Evolutionary conservation across 306 rosid species (phyloP), one percentile per base, ranked within the genome.

Genomic region (Geum urbanum): DNA sequence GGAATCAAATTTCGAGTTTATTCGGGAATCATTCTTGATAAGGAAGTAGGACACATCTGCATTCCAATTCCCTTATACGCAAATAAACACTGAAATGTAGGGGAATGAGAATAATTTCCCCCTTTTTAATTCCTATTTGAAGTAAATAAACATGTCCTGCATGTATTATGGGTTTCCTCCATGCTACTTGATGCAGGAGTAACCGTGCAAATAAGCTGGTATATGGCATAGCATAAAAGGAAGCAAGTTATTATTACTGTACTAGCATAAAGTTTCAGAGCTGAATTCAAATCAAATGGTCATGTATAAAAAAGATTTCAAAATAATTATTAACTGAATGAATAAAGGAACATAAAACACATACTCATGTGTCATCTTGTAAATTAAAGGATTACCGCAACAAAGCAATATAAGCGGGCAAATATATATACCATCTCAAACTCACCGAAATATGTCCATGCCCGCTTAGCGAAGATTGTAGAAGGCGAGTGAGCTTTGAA

Each of bases 141-240:
- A n/a, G n/a, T n/a, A n/a, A n/a, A n/a, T n/a, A n/a, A n/a, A n/a
- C n/a, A n/a, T n/a, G n/a, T n/a, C n/a, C n/a, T n/a, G n/a, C n/a
- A n/a, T n/a, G 99, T 95, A 74, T 95, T 95, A 83, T 95, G 99
- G 76, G 99, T 95, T 86, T 95, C 99, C 91, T 95, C 99, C 96
- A 87, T 83, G 69, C 90, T 95, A 75, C 99, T 95, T 73, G 97
- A 89, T 59, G 99, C 99, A 12, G 99, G 99, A 82, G 99, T 95
- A 56, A 95, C 88, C 10, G 99, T 95, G 83, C 99, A 95, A 82
- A 95, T 95, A 80, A 95, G 99, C 99, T 95, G 92, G 69, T 32
- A 32, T 32, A 32, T 32, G 37, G 4, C 27, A 53, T 66, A 72
- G 43, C 71, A 52, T 71, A 78, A 68, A 65, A 65, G 50, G 58